These are phyloP conservation scores for Citrus sp. DNA, from an alignment of 345 rosid species.

Conservation along the genomic window DNA sequence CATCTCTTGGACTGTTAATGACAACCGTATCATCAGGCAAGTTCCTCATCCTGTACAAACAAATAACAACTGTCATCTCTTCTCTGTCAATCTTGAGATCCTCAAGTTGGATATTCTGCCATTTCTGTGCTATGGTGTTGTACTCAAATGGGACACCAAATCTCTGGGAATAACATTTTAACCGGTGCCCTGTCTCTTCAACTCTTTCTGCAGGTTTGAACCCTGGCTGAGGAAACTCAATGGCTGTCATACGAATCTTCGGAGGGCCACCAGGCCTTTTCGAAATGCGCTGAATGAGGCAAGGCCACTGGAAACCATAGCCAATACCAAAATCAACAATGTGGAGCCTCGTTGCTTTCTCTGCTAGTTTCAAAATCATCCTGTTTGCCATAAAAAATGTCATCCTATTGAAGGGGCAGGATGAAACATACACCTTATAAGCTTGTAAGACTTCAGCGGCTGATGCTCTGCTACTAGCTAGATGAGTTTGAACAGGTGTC, in stretches of 20 bases:
- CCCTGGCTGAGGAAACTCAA: slow-evolving; percentile 81
- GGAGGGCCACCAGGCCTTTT: slow-evolving; percentile 48
- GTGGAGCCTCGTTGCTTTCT: slow-evolving; percentile 52
- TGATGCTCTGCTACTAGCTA: slow-evolving; percentile 25
- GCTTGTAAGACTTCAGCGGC: slow-evolving; percentile 58
- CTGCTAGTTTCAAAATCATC: slow-evolving; percentile 43
- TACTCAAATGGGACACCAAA: slow-evolving; percentile 61
- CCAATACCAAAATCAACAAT: slow-evolving; percentile 78
- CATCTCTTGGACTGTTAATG: slow-evolving; percentile 60
- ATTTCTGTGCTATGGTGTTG: slow-evolving; percentile 53
- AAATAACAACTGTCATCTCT: slow-evolving; percentile 59
- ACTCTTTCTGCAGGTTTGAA: slow-evolving; percentile 73
- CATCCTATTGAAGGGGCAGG: slow-evolving; percentile 64
- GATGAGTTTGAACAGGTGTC: slow-evolving; percentile 30
- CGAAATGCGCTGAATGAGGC: slow-evolving; percentile 61
- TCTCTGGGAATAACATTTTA: slow-evolving; percentile 56
- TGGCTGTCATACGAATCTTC: slow-evolving; percentile 63
- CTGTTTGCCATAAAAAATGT: slow-evolving; percentile 48
- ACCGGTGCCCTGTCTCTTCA: slow-evolving; percentile 64
- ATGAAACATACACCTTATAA: slow-evolving; percentile 46
- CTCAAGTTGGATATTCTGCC: slow-evolving; percentile 69
- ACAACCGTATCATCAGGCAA: slow-evolving; percentile 67
- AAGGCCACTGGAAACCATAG: slow-evolving; percentile 92
- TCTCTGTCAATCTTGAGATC: slow-evolving; percentile 53
- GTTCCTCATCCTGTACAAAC: slow-evolving; percentile 53